Conservation (phyloP, 83 land plant genomes). For the Diphasiastrum complanatum region DNA sequence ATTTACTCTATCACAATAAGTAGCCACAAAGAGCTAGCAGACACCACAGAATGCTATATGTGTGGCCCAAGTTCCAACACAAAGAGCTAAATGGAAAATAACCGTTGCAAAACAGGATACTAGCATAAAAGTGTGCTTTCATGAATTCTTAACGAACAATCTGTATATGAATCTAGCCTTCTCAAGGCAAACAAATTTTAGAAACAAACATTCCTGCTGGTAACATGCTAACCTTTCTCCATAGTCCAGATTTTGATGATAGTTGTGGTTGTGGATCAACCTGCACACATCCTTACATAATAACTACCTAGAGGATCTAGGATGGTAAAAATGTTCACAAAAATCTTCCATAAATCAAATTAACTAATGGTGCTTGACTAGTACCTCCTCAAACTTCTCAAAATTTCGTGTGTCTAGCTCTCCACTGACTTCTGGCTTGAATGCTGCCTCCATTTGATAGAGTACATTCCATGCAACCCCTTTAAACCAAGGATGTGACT, state of each 20-base stretch:
- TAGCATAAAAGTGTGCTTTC: too few species aligned
- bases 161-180: too few species aligned
- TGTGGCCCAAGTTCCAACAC: too few species aligned
- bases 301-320: neutral
- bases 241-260: conserved; percentile 1
- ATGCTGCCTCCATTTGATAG: conserved; percentile 33
- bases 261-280: neutral
- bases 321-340: neutral
- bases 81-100: too few species aligned
- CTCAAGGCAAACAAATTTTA: too few species aligned
- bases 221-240: conserved; percentile 9
- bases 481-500: conserved; percentile 33
- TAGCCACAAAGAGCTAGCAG: too few species aligned
- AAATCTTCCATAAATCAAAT: neutral
- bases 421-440: conserved; percentile 38
- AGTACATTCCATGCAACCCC: conserved; percentile 30
- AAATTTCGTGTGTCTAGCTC: conserved; percentile 37
- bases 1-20: too few species aligned
- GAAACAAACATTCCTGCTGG: too few species aligned
- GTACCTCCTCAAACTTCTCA: conserved; percentile 37
- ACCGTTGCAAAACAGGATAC: too few species aligned
- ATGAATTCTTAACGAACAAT: too few species aligned
- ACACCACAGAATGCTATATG: too few species aligned
- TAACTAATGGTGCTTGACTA: too few species aligned
- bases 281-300: neutral